phyloP scores from a whole-genome alignment of 345 rosid genomes.

The Camelina laxa region DNA sequence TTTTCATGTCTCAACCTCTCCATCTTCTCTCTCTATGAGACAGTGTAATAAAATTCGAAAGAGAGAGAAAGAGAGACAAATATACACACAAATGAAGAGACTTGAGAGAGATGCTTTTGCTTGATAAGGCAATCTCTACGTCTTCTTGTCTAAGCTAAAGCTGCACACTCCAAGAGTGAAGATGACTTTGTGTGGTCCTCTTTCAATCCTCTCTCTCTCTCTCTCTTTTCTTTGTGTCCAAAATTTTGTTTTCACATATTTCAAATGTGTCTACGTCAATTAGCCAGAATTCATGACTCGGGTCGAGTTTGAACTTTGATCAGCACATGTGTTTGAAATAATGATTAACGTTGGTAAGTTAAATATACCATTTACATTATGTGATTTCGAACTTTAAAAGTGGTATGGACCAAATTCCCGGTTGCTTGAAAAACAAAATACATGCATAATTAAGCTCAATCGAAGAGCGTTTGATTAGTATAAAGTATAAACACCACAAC shows the following conservation, averaged over 20 bases:
- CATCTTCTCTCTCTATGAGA: constrained; percentile 25
- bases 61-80: constrained; percentile 26
- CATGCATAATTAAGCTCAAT: neutral
- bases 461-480: neutral
- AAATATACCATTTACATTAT: neutral
- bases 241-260: constrained; percentile 6
- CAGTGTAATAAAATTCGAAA: neutral
- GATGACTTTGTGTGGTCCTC: constrained; percentile 42
- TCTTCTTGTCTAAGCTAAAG: constrained; percentile 42
- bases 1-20: constrained; percentile 53
- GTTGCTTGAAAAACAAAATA: neutral
- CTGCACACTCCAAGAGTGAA: constrained; percentile 40
- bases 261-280: constrained; percentile 19
- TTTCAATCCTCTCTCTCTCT: neutral
- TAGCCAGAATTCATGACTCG: constrained; percentile 16
- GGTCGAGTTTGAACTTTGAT: neutral
- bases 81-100: constrained; percentile 37
- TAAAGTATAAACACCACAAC: neutral
- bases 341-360: neutral
- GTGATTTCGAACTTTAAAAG: neutral
- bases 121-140: constrained; percentile 47
- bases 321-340: neutral
- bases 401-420: neutral
- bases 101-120: constrained; percentile 43
- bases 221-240: neutral